Evolutionary conservation across 2,329 filamentous ascomycete genomes (phyloP), one percentile per base, ranked within the genome.

Genomic region (Salinomyces thailandicus): DNA sequence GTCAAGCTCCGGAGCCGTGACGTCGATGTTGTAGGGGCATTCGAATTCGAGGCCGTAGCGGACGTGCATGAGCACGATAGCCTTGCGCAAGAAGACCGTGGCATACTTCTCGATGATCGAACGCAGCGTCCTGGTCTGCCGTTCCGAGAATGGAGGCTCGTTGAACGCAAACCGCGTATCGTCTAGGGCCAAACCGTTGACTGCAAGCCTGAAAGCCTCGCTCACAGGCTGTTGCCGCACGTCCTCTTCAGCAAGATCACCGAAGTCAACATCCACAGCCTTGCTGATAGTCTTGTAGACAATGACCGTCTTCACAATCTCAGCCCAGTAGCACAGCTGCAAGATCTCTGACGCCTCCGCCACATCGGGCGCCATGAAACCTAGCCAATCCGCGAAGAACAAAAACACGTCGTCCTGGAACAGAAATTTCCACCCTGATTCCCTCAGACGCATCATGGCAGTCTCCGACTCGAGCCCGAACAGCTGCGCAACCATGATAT

Each of bases 61-160:
- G 42, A 93, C 80, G 57, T 96, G 80, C 45, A 96, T 74, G 24
- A 96, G 74, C 32, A 98, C 74, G 30, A 78, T 72, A 5, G 73
- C 72, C 63, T 98, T 98, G 41, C 91, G 81, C 26, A 98, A 67
- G 64, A 95, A 98, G 0, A 77, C 71, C n/a, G 95, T 69, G 3
- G 86, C 85, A 53, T 96, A 98, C 51, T 81, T 86, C 44, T 79
- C 76, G 16, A 85, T 71, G 41, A 69, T 50, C 11, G 52, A 55
- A 5, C 62, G 47, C 18, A 58, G 42, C 11, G 43, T 16, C 17
- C 45, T 39, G 54, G 55, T 15, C 52, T 59, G 26, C 34, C 33
- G 34, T 14, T 41, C 34, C 8, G 37, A 35, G 14, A 44, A 33
- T 9, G 42, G 38, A 5, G 36, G 18, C n/a, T 22, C 18, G 7